Evolutionary conservation across 2,329 filamentous ascomycete genomes (phyloP).

Genomic region (Pochonia chlamydosporia): DNA sequence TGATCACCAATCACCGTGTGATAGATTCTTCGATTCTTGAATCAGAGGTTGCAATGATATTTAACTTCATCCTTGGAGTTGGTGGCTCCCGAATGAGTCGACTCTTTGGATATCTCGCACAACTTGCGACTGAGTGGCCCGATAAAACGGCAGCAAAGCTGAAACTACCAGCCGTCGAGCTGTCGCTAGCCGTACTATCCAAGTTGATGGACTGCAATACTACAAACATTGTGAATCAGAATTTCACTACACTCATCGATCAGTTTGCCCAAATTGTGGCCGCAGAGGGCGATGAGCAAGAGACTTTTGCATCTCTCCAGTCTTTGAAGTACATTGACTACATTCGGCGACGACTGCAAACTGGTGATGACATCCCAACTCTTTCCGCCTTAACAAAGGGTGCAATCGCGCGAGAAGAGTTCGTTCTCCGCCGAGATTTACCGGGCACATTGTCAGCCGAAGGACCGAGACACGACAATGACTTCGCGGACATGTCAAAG

Average conservation of each 20-base stretch:
- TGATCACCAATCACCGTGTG: constrained; percentile 28
- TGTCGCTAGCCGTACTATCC: constrained; percentile 25
- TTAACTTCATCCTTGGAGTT: constrained; percentile 28
- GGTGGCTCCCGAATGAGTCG: constrained; percentile 23
- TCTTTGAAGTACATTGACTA: constrained; percentile 24
- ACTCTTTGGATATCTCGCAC: constrained; percentile 25
- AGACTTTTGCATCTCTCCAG: constrained; percentile 22
- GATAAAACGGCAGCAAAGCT: constrained; percentile 6
- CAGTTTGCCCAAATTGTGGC: constrained; percentile 18
- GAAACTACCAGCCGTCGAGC: constrained; percentile 18
- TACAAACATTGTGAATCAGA: constrained; percentile 22
- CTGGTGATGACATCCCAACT: constrained; percentile 17
- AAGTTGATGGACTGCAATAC: constrained; percentile 32
- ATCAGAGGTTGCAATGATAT: constrained; percentile 27
- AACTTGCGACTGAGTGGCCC: constrained; percentile 15
- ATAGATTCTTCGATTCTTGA: constrained; percentile 33
- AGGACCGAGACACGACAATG: constrained; percentile 42
- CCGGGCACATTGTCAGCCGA: constrained; percentile 25
- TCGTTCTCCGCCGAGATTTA: constrained; percentile 25
- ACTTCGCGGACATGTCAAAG: constrained; percentile 36
- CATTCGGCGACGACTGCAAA: constrained; percentile 22
- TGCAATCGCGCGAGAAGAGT: constrained; percentile 17
- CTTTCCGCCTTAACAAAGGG: constrained; percentile 12
- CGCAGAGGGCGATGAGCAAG: constrained; percentile 7
- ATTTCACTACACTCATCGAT: constrained; percentile 9